Evolutionary conservation across 176 grass and related monocot genomes (phyloP), one percentile per base, ranked within the genome.

Genomic region (Aegilops bicornis): DNA sequence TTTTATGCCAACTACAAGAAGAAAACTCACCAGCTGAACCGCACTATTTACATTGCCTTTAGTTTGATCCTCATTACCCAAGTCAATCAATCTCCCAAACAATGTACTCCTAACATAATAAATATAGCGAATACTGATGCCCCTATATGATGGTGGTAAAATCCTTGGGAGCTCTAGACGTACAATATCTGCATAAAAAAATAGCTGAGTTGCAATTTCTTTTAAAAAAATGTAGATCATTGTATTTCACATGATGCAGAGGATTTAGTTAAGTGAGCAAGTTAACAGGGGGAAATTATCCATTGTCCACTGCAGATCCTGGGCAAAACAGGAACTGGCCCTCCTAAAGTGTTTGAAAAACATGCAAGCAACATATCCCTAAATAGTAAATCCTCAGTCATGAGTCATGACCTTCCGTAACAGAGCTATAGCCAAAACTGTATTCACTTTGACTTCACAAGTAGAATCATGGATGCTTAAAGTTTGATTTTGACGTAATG

Each of bases 141-240:
- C 97, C 76, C 88, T 92, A 68, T 98, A 98, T 69, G 97, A 96
- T 82, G 96, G 96, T 76, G 94, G 94, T 72, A 96, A 90, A 88
- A 96, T 82, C 71, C 92, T 92, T 1, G 97, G 97, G 48, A 98
- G 85, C 67, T 98, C 97, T 40, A 92, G 61, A 52, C 94, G 86
- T 87, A 94, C 65, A 76, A 96, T 80, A 84, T 98, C 97, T 98
- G 90, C 77, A 3, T 10, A 10, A 24, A 79, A 30, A 48, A 17
- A 6, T 45, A 62, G 54, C 37, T 76, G 20, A 78, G 19, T 77
- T 89, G 35, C 52, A 78, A 40, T n/a, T 82, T 45, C 79, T 64
- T 36, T 37, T 13, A 63, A 66, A 52, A 60, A 35, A 31, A 40
- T 36, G 2, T 52, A 29, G 2, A 76, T 54, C 31, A 31, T 56